Conservation (phyloP, 179 eudicot genomes). For the Dionaea muscipula region DNA sequence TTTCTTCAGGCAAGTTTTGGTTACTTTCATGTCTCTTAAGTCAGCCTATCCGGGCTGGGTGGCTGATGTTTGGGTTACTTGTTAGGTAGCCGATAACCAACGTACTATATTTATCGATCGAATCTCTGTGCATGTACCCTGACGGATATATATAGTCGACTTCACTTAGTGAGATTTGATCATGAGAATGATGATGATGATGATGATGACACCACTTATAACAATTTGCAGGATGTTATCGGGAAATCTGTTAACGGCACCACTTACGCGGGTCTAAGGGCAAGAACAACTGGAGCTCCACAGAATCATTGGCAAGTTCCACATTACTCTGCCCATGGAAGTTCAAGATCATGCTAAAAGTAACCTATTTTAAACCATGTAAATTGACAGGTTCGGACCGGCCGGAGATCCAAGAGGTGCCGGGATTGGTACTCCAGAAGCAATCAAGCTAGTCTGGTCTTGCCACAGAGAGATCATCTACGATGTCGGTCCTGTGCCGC, state of each 20-base stretch:
- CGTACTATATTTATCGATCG: too few species aligned
- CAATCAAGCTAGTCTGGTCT: slow-evolving; percentile 97
- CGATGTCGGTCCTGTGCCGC: slow-evolving; percentile 71
- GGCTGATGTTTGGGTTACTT: too few species aligned
- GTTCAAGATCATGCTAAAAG: neutral
- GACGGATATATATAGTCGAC: too few species aligned
- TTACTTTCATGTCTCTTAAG: neutral
- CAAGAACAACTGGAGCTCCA: slow-evolving; percentile 98
- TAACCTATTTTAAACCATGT: neutral
- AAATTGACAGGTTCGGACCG: slow-evolving; percentile 74
- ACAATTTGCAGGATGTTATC: slow-evolving; percentile 55
- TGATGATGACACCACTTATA: neutral
- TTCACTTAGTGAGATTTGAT: too few species aligned
- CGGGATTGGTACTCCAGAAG: slow-evolving; percentile 96
- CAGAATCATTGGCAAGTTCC: slow-evolving; percentile 86
- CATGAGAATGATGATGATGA: neutral
- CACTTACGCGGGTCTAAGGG: slow-evolving; percentile 85
- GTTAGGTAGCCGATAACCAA: too few species aligned
- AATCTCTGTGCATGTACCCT: too few species aligned
- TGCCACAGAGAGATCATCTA: slow-evolving; percentile 92
- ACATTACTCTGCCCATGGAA: neutral
- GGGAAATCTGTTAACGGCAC: slow-evolving; percentile 90
- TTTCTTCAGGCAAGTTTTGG: slow-evolving; percentile 57
- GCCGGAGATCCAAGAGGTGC: slow-evolving; percentile 98
- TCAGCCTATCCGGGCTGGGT: too few species aligned